Evolutionary conservation across 441 rosid species (phyloP), one percentile per base, ranked within the genome.

Genomic region (Dalechampia spathulata): DNA sequence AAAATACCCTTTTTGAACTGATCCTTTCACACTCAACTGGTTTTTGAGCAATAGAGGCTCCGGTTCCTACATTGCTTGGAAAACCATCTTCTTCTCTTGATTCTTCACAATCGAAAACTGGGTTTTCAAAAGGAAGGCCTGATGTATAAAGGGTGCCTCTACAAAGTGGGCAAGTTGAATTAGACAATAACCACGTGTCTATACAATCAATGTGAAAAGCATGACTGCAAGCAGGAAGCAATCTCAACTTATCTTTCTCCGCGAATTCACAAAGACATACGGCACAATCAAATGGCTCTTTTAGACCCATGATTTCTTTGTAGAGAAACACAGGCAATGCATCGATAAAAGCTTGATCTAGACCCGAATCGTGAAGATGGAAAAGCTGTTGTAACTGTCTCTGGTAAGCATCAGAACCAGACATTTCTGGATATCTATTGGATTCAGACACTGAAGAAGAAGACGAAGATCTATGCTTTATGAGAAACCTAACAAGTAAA

Each of bases 151-250:
- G 76, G 50, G 70, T 55, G 7, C 68, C 78, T 66, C 90, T 79
- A 65, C 90, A 86, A 9, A 86, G 83, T 36, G 90, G 94, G 53
- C 94, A 86, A 23, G 83, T 74, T 23, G 94, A 86, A 76, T 81
- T 80, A 25, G 87, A 79, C 36, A 86, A 82, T 21, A 86, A 78
- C 94, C 94, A 86, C 4, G 78, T 76, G 56, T 86, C 90, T 23
- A 86, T 86, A 53, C 90, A 86, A 57, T 68, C 70, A 6, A 83
- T 61, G 62, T 83, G 94, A 57, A 86, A 86, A 37, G 94, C 90
- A 54, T 85, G 94, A 62, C 84, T 70, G 34, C 90, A 85, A 23
- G 47, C 16, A 0, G 90, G 87, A 40, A 85, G 78, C 72, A 85
- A 67, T 72, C 90, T 80, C 40, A 85, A 75, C 58, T 76, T 75